Evolutionary conservation across 768 basidiomycete species (phyloP).

Genomic region (Lanmaoa rubissima): DNA sequence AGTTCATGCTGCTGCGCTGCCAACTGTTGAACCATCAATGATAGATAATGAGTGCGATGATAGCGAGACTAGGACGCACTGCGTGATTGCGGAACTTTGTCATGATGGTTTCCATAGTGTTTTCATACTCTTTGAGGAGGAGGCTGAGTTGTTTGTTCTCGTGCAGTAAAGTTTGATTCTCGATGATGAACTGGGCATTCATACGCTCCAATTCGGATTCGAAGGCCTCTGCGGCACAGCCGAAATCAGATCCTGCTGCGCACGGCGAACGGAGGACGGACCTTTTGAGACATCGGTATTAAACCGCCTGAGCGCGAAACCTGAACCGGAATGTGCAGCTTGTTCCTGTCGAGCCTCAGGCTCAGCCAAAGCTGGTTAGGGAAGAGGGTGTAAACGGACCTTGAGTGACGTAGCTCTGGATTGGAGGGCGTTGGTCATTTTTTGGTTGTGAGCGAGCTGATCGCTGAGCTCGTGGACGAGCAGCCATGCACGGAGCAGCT

Average conservation of each 20-base stretch:
- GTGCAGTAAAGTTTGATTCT: constrained; percentile 88
- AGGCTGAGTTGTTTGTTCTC: constrained; percentile 93
- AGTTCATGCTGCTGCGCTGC: constrained; percentile 92
- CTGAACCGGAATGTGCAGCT: constrained; percentile 66
- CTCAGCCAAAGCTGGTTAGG: constrained; percentile 9
- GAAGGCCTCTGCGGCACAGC: constrained; percentile 66
- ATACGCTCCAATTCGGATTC: constrained; percentile 88
- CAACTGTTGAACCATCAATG: constrained; percentile 45
- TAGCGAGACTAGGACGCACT: constrained; percentile 45
- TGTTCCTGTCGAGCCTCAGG: constrained; percentile 51
- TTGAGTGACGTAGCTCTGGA: constrained; percentile 70
- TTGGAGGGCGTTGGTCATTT: constrained; percentile 65
- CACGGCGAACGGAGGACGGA: constrained; percentile 27
- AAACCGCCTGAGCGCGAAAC: constrained; percentile 77
- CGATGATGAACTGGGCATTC: constrained; percentile 87
- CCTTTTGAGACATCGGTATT: constrained; percentile 88
- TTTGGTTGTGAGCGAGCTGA: constrained; percentile 80
- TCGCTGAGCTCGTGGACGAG: constrained; percentile 80
- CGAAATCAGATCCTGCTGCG: constrained; percentile 14
- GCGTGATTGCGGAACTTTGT: constrained; percentile 90
- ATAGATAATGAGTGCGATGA: not conserved
- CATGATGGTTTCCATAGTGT: constrained; percentile 96
- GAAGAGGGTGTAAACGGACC: constrained; percentile 40
- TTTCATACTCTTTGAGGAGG: constrained; percentile 92
- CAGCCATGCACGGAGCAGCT: constrained; percentile 74